Percentiles rank a stretch among this genome's conserved stretches.
These are phyloP conservation scores for Leishmania tarentolae DNA, from an alignment of 208 protist species.

Conservation along the genomic window DNA sequence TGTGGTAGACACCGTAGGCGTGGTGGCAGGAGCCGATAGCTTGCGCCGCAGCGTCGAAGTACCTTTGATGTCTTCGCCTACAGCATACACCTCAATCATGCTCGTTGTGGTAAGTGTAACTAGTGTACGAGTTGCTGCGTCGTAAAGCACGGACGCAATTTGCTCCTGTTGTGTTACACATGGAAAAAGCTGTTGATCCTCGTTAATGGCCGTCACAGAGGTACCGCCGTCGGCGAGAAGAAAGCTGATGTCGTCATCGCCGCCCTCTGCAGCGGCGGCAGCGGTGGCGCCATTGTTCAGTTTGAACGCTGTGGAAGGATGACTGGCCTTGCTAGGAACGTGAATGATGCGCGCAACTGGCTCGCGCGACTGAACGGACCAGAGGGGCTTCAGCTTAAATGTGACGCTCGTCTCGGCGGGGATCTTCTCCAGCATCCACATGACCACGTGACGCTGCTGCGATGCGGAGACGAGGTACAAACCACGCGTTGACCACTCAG, in stretches of 20 bases:
- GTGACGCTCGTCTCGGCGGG: conserved; percentile 32
- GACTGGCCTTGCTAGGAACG: conserved; percentile 22
- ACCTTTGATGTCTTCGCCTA: conserved; percentile 53
- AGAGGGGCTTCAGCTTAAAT: conserved; percentile 59
- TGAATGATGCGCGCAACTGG: conserved; percentile 52
- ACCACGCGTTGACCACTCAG: conserved; percentile 63
- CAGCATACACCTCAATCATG: conserved; percentile 66
- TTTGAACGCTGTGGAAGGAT: conserved; percentile 1
- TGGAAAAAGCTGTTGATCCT: conserved; percentile 69
- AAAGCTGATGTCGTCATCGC: conserved; percentile 76
- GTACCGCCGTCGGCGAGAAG: conserved; percentile 54
- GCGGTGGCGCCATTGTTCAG: background rate
- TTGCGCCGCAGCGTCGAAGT: conserved; percentile 67
- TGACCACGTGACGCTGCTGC: conserved; percentile 47
- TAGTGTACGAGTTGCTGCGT: conserved; percentile 57
- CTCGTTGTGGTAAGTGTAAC: conserved; percentile 64
- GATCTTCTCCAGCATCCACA: conserved; percentile 73
- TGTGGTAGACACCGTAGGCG: conserved; percentile 28
- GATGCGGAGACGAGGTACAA: conserved; percentile 70
- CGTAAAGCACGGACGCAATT: conserved; percentile 68
- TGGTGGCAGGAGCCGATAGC: conserved; percentile 48
- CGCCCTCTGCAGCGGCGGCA: conserved; percentile 10
- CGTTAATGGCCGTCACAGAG: conserved; percentile 48
- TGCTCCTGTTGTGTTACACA: conserved; percentile 56
- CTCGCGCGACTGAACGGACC: conserved; percentile 58